These are phyloP conservation scores for Pulveroboletus sp. DNA, from an alignment of 768 basidiomycete genomes.

Conservation along the genomic window DNA sequence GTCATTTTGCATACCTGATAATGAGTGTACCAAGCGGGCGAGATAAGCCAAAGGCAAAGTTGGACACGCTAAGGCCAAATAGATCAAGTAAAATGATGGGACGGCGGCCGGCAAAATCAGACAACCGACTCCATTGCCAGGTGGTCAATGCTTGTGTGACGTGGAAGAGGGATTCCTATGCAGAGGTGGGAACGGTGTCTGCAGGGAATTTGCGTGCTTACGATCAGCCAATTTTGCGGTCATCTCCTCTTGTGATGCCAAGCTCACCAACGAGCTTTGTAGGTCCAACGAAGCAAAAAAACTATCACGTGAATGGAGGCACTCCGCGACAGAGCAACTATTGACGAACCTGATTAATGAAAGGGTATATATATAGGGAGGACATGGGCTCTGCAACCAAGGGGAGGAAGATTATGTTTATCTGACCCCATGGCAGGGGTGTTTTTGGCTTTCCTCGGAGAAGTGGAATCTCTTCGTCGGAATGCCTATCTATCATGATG, in stretches of 20 bases:
- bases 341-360: conserved; percentile 23
- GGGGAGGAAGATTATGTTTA: conserved; percentile 47
- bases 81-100: conserved; percentile 59
- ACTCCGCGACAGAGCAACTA: neutral
- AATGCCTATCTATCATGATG: neutral
- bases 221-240: conserved; percentile 58
- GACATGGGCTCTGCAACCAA: conserved; percentile 56
- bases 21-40: conserved; percentile 52
- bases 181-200: too few species aligned
- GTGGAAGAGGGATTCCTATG: conserved; percentile 62
- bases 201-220: conserved; percentile 39
- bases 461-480: conserved; percentile 28
- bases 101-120: conserved; percentile 59
- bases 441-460: conserved; percentile 35
- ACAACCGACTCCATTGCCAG: conserved; percentile 63
- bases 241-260: conserved; percentile 63
- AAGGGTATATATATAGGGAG: conserved; percentile 43
- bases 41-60: conserved; percentile 61
- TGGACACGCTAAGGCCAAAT: conserved; percentile 50
- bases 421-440: conserved; percentile 51
- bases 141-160: conserved; percentile 54
- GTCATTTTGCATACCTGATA: conserved; percentile 40
- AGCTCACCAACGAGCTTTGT: conserved; percentile 59
- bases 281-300: neutral
- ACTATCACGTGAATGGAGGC: neutral